A percentile compares a stretch with the other conserved stretches of the same genome.
Evolutionary conservation across 1,284 basidiomycete genomes (phyloP).

Genomic region (Ceratorhiza oryzae-sativae): DNA sequence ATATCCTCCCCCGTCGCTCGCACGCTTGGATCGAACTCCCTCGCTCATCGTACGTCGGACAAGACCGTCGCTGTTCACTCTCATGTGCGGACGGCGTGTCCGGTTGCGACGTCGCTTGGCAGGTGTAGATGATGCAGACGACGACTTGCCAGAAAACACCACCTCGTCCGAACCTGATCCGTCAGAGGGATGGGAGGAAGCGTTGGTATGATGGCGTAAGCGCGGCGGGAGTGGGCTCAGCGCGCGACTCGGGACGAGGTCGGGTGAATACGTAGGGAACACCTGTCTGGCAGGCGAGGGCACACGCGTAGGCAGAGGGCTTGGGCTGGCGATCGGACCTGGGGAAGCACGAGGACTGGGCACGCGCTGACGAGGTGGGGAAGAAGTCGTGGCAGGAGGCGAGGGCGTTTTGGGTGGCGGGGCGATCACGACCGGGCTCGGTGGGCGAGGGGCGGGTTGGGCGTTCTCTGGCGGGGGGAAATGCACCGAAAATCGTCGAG

Average conservation of each 20-base stretch:
- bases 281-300: not conserved
- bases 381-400: slow-evolving; percentile 1
- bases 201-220: slow-evolving; percentile 10
- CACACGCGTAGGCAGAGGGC: not conserved
- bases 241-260: not conserved
- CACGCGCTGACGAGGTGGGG: slow-evolving; percentile 1
- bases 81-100: not conserved
- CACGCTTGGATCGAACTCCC: not conserved
- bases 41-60: slow-evolving; percentile 13
- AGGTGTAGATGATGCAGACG: slow-evolving; percentile 18
- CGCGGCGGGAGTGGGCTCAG: slow-evolving; percentile 16
- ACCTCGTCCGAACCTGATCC: slow-evolving; percentile 31
- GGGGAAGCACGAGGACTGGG: not conserved
- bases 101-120: slow-evolving; percentile 5
- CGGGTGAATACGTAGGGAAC: not conserved
- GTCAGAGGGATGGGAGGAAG: slow-evolving; percentile 4
- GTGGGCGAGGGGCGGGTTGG: not conserved
- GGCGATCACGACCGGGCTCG: not conserved
- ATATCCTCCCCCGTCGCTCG: not conserved
- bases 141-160: slow-evolving; percentile 16
- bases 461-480: not conserved
- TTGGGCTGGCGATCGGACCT: not conserved
- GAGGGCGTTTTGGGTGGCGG: not conserved
- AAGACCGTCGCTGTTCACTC: slow-evolving; percentile 9
- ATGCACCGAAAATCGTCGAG: not conserved